Evolutionary conservation across 2,329 filamentous ascomycete species (phyloP), one percentile per base, ranked within the genome.

Genomic region (Aspergillus ustus): DNA sequence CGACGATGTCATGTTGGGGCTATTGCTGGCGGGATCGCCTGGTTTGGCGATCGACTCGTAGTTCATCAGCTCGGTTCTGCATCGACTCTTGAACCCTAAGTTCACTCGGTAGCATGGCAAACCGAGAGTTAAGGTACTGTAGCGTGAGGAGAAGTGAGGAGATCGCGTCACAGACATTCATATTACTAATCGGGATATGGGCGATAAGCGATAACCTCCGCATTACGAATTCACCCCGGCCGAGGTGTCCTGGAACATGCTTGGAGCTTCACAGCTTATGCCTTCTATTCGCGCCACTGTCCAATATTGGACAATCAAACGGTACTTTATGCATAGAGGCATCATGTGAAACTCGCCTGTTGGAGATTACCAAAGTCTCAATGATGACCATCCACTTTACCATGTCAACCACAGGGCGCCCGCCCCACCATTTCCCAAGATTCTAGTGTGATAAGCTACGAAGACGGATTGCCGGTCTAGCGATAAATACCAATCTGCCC

Each of bases 1-100:
- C 29, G 45, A 22, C 31, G 49, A 25, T 19, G 59, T 22, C 52
- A 28, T 60, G 46, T 60, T 49, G 52, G 37, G 34, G 50, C 11
- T 58, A 48, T 60, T 49, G 51, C 61, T 65, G 49, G 67, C 65
- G 64, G 70, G 65, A 70, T 69, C 59, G 61, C 63, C 70, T 57
- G 71, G 68, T 72, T 72, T 74, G 55, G 62, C 72, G 69, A 75
- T 70, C 59, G 75, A 69, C 64, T 75, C 73, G 54, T 77, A 77
- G 64, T 74, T 73, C 75, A 77, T 77, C 57, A 53, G 60, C 48
- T 57, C 53, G 53, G 52, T 40, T 54, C 58, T 34, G 49, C 52
- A 52, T 28, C 4, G 25, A 20, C 31, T 20, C 51, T 50, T 46
- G 20, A 34, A 40, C 2, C 28, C 43, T 22, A 31, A 31, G 20